Evolutionary conservation across 306 rosid genomes (phyloP).

Genomic region (Canavalia ensiformis): DNA sequence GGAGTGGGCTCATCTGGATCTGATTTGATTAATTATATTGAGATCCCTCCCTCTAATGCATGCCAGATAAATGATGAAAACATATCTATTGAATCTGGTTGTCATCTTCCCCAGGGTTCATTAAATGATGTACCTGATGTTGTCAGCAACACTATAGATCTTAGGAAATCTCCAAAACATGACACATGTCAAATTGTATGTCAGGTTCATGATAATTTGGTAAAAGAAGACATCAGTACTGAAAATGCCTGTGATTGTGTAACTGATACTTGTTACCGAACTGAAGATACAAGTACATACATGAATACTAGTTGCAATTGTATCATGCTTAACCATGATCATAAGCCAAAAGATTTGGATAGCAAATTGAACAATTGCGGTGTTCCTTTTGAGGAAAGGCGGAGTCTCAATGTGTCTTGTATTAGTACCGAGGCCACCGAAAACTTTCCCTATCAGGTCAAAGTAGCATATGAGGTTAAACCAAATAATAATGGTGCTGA

Average conservation of each 20-base stretch:
- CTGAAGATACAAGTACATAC: constrained; percentile 34
- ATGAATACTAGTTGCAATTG: constrained; percentile 45
- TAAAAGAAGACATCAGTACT: constrained; percentile 44
- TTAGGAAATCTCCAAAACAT: constrained; percentile 31
- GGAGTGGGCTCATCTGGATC: constrained; percentile 45
- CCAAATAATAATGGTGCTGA: constrained; percentile 41
- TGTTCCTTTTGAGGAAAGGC: constrained; percentile 44
- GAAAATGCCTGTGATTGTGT: constrained; percentile 40
- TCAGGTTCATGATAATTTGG: constrained; percentile 46
- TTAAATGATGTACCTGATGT: constrained; percentile 40
- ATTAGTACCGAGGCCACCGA: constrained; percentile 40
- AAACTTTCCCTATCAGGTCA: constrained; percentile 42
- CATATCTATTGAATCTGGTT: constrained; percentile 46
- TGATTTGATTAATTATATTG: constrained; percentile 46
- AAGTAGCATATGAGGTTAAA: constrained; percentile 31
- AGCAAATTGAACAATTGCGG: constrained; percentile 38
- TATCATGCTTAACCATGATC: constrained; percentile 38
- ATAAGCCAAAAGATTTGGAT: constrained; percentile 40
- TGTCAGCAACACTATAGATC: constrained; percentile 3
- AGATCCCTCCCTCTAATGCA: constrained; percentile 42
- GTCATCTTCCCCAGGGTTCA: constrained; percentile 46
- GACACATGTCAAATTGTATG: constrained; percentile 42
- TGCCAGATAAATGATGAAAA: constrained; percentile 49
- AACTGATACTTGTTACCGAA: constrained; percentile 41
- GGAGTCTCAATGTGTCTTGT: constrained; percentile 29